A percentile compares a stretch with the other conserved stretches of the same genome.
Conservation (phyloP, 2,329 filamentous ascomycete species). For the Calonectria pseudoturangicola region DNA sequence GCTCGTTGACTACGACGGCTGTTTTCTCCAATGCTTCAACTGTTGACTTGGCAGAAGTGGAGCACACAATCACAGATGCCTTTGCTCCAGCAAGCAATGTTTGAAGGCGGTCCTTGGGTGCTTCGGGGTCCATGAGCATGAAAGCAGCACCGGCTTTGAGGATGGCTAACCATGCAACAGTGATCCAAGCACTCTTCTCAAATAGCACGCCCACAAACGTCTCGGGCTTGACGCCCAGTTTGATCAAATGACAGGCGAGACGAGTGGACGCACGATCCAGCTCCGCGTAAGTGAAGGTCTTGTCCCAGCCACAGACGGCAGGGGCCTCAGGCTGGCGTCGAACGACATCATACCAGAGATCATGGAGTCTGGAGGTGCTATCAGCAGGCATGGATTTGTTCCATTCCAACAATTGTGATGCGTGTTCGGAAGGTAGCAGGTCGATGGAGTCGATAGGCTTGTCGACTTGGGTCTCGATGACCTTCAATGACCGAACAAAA, state of each 20-base stretch:
- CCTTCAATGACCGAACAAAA: background rate
- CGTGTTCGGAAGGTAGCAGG: slow-evolving; percentile 1
- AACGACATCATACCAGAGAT: slow-evolving; percentile 5
- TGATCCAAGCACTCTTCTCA: slow-evolving; percentile 17
- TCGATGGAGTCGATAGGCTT: slow-evolving; percentile 2
- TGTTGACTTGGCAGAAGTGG: background rate
- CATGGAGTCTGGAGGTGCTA: slow-evolving; percentile 1
- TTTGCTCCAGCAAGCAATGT: background rate
- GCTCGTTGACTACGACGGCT: slow-evolving; percentile 6
- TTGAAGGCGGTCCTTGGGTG: slow-evolving; percentile 3
- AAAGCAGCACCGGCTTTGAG: slow-evolving; percentile 11
- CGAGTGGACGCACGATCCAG: slow-evolving; percentile 10
- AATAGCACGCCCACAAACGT: slow-evolving; percentile 47
- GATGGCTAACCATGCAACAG: slow-evolving; percentile 5
- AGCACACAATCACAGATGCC: slow-evolving; percentile 3
- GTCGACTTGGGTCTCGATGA: background rate
- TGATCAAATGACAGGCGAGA: slow-evolving; percentile 15
- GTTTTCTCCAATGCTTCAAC: background rate
- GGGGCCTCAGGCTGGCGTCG: slow-evolving; percentile 9
- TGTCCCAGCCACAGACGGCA: background rate
- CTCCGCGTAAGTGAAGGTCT: slow-evolving; percentile 8
- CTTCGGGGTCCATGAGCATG: slow-evolving; percentile 16
- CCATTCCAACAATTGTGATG: background rate
- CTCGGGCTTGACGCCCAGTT: slow-evolving; percentile 42
- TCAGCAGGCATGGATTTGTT: slow-evolving; percentile 15